Evolutionary conservation across 2,329 filamentous ascomycete genomes (phyloP), one percentile per base, ranked within the genome.

Genomic region (Xylaria sp.): DNA sequence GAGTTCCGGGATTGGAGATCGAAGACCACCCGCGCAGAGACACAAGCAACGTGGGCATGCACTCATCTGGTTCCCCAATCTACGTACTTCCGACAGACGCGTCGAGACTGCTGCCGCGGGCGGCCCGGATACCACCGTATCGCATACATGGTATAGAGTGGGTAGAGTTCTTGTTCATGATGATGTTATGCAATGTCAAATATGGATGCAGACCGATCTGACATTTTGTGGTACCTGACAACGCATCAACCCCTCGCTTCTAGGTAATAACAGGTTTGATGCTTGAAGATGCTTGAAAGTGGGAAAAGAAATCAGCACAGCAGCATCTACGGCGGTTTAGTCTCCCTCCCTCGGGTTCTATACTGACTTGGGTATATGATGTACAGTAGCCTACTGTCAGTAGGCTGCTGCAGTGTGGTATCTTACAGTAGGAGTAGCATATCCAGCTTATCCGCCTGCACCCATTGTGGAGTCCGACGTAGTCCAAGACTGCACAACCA

Each of bases 1-100:
- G 65, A 55, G 12, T 56, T 60, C 60, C 65, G 65, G 60, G n/a
- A 28, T 55, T 56, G 39, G 36, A 52, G 34, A 57, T 41, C 20
- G 5, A 18, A 57, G 18, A 4, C 28, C 36, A 60, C 36, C 34
- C 41, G 36, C 25, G 18, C 15, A 43, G 8, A 56, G 25, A 48
- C 15, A 25, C 36, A 36, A 48, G 28, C 28, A 60, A 30, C 20
- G n/a, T n/a, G 30, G 52, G 20, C 25, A n/a, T n/a, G 25, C 25
- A 2, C 36, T 28, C 32, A 28, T 57, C 28, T 45, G 36, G 23
- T 45, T 45, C 15, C 36, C 23, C 55, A 13, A 45, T 15, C 25
- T 32, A 12, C 53, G n/a, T n/a, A n/a, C n/a, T n/a, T 52, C 55
- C 55, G 55, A 58, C 25, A 56, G 50, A 41, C 45, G 39, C 63